Base-by-base conservation (phyloP, 164 flowering plant genomes). In the Umbilicus rupestris region DNA sequence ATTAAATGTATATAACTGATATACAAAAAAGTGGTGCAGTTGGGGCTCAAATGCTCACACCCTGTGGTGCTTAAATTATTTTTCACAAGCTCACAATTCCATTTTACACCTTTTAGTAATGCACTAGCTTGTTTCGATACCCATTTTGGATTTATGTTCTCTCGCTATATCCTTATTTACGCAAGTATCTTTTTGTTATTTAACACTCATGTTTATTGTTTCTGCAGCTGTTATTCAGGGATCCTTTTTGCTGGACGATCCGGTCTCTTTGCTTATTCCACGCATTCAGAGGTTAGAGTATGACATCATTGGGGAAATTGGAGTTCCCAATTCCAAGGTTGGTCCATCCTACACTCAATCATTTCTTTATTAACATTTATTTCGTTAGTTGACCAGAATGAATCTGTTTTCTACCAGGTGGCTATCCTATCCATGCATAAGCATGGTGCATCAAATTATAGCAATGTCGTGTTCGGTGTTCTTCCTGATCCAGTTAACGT, bases 391-490 rank as follows among this genome's bases (percentile, higher is more conserved):
- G 59, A 52, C 4, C 22, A 49, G 26, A 6, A 49, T n/a, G 16
- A 49, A 22, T 10, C 26, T 49, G 9, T 49, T 49, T 49, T 20
- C 7, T 7, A 37, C 66, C 85, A 90, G 96, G 85, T 90, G 68
- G 80, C 81, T 64, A 76, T 87, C 55, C 68, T 87, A 66, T 86
- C 96, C 41, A 78, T 87, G 86, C 82, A 81, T 68, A 71, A 74
- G 68, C 37, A 66, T 9, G 69, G 57, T 68, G 72, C 71, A 24
- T 66, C 85, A 68, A 85, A 89, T 75, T 75, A 67, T 74, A 90
- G 85, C 5, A 59, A 75, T 70, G 90, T 90, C 74, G 83, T 81
- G 64, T 85, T 90, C 78, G 94, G 90, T 68, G 71, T 85, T 71
- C 82, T 87, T 77, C 73, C 96, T 47, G 80, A 81, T 72, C 87